Evolutionary conservation across 1,139 yeast genomes (phyloP).

Genomic region (Pichia norvegensis): DNA sequence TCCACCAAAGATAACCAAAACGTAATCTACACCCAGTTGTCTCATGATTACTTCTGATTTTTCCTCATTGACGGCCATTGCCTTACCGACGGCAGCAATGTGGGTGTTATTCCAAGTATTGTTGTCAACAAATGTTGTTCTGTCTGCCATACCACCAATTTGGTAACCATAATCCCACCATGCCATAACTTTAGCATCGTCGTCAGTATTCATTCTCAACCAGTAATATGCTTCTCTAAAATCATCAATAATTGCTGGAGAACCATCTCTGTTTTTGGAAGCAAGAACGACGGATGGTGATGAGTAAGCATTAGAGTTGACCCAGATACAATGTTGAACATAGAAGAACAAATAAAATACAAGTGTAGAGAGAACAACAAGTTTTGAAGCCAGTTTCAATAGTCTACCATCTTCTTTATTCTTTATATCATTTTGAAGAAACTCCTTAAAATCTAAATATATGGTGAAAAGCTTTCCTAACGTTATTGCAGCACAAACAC

Average conservation of each 20-base stretch:
- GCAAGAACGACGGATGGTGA: slow-evolving; percentile 97
- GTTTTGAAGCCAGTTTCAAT: slow-evolving; percentile 42
- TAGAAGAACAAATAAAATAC: slow-evolving; percentile 68
- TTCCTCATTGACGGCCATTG: slow-evolving; percentile 88
- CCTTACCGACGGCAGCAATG: slow-evolving; percentile 99
- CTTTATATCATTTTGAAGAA: slow-evolving; percentile 23
- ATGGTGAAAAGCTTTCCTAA: slow-evolving; percentile 77
- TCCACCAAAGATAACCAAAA: slow-evolving; percentile 91
- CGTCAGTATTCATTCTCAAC: slow-evolving; percentile 96
- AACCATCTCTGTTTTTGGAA: slow-evolving; percentile 77
- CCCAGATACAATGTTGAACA: slow-evolving; percentile 96
- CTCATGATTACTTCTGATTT: slow-evolving; percentile 80
- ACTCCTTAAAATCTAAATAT: slow-evolving; percentile 60
- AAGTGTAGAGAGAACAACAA: slow-evolving; percentile 63
- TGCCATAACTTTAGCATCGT: slow-evolving; percentile 92
- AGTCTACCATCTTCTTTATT: slow-evolving; percentile 21
- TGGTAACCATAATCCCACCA: slow-evolving; percentile 99
- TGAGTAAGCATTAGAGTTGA: slow-evolving; percentile 89
- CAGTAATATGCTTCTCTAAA: slow-evolving; percentile 98
- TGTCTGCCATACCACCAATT: slow-evolving; percentile 99
- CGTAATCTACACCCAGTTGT: slow-evolving; percentile 92
- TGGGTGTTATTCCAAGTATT: slow-evolving; percentile 99
- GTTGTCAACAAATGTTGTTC: slow-evolving; percentile 96
- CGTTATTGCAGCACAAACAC: slow-evolving; percentile 87
- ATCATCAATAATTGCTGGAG: slow-evolving; percentile 82